A percentile compares a stretch with the other conserved stretches of the same genome.
Conservation (phyloP, 805 yeast genomes). For the Cyberlindnera meyerae region DNA sequence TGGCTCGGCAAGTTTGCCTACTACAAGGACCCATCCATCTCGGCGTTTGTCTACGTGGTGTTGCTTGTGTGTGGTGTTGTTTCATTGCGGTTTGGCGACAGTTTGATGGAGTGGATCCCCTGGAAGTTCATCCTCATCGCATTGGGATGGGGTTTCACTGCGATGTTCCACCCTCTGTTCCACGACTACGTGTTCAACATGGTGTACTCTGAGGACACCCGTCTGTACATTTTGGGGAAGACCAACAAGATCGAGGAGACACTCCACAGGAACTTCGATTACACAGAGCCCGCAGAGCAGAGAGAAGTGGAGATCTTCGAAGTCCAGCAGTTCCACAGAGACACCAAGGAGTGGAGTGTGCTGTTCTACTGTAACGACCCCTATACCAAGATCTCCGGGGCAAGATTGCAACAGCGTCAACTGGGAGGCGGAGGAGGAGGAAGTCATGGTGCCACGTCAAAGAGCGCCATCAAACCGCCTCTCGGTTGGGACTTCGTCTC, state of each 20-base stretch:
- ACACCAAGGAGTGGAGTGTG: constrained; percentile 56
- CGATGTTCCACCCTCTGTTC: constrained; percentile 49
- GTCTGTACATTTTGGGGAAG: constrained; percentile 43
- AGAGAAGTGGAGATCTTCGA: constrained; percentile 63
- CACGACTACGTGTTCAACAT: constrained; percentile 42
- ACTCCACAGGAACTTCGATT: constrained; percentile 35
- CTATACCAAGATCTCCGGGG: constrained; percentile 44
- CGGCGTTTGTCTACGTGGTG: constrained; percentile 44
- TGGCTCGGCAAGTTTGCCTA: constrained; percentile 53
- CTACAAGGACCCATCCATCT: constrained; percentile 57
- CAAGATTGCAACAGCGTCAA: constrained; percentile 23
- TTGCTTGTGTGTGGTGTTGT: constrained; percentile 29
- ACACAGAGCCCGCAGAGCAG: constrained; percentile 37
- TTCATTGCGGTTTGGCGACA: constrained; percentile 29
- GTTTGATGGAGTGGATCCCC: constrained; percentile 29
- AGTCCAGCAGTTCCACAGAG: constrained; percentile 48
- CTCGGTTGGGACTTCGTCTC: constrained; percentile 48
- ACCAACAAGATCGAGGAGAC: constrained; percentile 46
- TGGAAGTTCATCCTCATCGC: constrained; percentile 31
- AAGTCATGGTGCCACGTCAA: constrained; percentile 2
- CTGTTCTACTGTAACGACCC: constrained; percentile 53
- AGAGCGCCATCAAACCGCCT: constrained; percentile 46
- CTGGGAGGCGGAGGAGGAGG: neutral
- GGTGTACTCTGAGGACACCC: constrained; percentile 59
- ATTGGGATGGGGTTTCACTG: constrained; percentile 44